A percentile compares a stretch with the other conserved stretches of the same genome.
Evolutionary conservation across 169 alveolate genomes (phyloP).

Genomic region (Plasmodium ovale): DNA sequence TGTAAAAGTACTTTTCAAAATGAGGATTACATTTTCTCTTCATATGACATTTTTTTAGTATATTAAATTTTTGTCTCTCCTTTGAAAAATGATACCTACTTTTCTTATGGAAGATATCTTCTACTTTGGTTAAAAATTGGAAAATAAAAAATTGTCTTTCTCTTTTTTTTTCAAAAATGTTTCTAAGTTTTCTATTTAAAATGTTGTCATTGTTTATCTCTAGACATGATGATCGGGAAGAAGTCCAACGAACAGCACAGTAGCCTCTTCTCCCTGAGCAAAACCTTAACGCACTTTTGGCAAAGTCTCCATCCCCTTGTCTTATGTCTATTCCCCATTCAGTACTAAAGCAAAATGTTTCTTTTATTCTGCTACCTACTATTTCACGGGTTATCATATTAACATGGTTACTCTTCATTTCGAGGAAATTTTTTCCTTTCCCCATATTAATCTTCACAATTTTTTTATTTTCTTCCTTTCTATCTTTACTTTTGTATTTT

Average conservation of each 20-base stretch:
- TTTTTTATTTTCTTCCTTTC: background rate
- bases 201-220: too few relatives aligned
- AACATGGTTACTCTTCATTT: too few relatives aligned
- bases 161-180: too few relatives aligned
- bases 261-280: too few relatives aligned
- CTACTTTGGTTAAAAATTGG: background rate
- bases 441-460: background rate
- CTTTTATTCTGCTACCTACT: too few relatives aligned
- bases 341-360: background rate
- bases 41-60: background rate
- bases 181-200: too few relatives aligned
- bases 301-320: too few relatives aligned
- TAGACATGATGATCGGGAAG: too few relatives aligned
- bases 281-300: too few relatives aligned
- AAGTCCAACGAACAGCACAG: too few relatives aligned
- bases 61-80: background rate
- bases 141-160: background rate
- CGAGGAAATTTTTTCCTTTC: background rate
- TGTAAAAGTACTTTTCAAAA: constrained; percentile 22
- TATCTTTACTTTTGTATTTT: background rate
- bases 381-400: too few relatives aligned
- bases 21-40: background rate
- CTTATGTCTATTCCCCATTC: too few relatives aligned
- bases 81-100: background rate
- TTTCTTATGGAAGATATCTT: background rate